These are phyloP conservation scores for Serpula lacrymans DNA, from an alignment of 768 basidiomycete species.

Conservation along the genomic window DNA sequence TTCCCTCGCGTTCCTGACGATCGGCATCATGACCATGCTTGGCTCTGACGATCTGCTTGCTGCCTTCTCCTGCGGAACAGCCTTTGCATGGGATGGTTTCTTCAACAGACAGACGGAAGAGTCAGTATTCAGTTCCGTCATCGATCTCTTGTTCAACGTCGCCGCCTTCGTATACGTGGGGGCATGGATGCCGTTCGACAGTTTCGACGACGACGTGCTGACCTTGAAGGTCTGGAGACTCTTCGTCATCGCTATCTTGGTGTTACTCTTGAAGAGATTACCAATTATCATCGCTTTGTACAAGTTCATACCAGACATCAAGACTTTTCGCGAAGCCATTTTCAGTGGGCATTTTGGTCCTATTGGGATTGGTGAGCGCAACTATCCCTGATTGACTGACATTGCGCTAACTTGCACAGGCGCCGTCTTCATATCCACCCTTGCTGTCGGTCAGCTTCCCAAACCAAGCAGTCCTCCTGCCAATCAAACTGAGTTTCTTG, in stretches of 20 bases:
- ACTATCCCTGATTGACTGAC: slow-evolving; percentile 1
- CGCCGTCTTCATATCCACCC: slow-evolving; percentile 90
- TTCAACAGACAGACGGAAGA: slow-evolving; percentile 94
- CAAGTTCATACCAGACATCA: slow-evolving; percentile 93
- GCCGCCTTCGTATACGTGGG: slow-evolving; percentile 96
- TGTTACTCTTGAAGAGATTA: slow-evolving; percentile 80
- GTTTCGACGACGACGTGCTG: slow-evolving; percentile 62
- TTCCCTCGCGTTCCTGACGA: slow-evolving; percentile 77
- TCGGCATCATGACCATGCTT: slow-evolving; percentile 79
- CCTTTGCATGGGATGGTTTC: slow-evolving; percentile 96
- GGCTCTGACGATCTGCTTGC: slow-evolving; percentile 94
- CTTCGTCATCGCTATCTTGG: slow-evolving; percentile 74
- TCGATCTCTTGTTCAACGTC: slow-evolving; percentile 93
- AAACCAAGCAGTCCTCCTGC: slow-evolving; percentile 41
- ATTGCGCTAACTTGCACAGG: slow-evolving; percentile 39
- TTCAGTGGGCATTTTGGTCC: slow-evolving; percentile 97
- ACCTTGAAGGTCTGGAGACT: slow-evolving; percentile 83
- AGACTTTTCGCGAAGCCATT: slow-evolving; percentile 88
- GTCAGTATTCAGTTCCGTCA: slow-evolving; percentile 91
- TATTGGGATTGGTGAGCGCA: slow-evolving; percentile 71
- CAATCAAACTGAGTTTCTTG: slow-evolving; percentile 61
- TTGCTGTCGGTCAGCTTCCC: slow-evolving; percentile 64
- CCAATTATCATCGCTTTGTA: slow-evolving; percentile 84
- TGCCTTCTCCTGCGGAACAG: slow-evolving; percentile 91
- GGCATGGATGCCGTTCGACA: slow-evolving; percentile 93